Evolutionary conservation across 2,329 filamentous ascomycete genomes (phyloP).

Genomic region (Alternaria angustiovoidea): DNA sequence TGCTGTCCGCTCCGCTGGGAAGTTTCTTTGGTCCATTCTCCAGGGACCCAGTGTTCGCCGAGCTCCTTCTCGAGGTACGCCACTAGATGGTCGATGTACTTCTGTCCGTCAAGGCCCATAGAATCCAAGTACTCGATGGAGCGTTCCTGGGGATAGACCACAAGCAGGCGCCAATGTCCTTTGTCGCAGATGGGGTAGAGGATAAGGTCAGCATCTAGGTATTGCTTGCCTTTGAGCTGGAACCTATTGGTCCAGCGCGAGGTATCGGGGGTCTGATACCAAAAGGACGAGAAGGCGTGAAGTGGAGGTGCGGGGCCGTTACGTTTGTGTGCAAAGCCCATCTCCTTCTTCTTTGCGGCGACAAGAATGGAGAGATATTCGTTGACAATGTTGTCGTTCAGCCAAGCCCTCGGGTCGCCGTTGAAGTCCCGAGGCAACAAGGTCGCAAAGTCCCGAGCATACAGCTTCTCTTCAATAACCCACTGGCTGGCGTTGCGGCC

Average conservation of each 20-base stretch:
- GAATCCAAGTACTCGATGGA: slow-evolving; percentile 76
- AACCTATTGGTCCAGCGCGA: slow-evolving; percentile 57
- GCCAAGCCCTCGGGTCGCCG: slow-evolving; percentile 65
- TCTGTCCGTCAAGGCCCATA: slow-evolving; percentile 57
- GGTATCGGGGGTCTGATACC: slow-evolving; percentile 64
- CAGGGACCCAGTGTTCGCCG: slow-evolving; percentile 60
- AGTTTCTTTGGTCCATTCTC: slow-evolving; percentile 68
- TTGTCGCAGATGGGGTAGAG: slow-evolving; percentile 72
- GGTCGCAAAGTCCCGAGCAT: slow-evolving; percentile 68
- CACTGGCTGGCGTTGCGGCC: slow-evolving; percentile 22
- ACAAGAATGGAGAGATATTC: slow-evolving; percentile 69
- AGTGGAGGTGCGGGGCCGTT: slow-evolving; percentile 67
- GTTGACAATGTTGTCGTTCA: slow-evolving; percentile 81
- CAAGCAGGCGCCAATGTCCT: slow-evolving; percentile 75
- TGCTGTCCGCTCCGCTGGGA: slow-evolving; percentile 62
- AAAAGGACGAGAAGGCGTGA: slow-evolving; percentile 71
- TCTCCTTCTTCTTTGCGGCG: slow-evolving; percentile 64
- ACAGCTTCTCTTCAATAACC: slow-evolving; percentile 52
- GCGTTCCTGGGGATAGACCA: slow-evolving; percentile 68
- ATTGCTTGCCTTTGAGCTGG: slow-evolving; percentile 57
- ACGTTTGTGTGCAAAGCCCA: slow-evolving; percentile 63
- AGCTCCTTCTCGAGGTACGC: slow-evolving; percentile 68
- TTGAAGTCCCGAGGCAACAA: slow-evolving; percentile 54
- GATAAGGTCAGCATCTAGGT: slow-evolving; percentile 71
- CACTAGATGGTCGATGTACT: slow-evolving; percentile 37